phyloP scores from a whole-genome alignment of 2,329 filamentous ascomycete species.

The Sclerotinia nivalis region DNA sequence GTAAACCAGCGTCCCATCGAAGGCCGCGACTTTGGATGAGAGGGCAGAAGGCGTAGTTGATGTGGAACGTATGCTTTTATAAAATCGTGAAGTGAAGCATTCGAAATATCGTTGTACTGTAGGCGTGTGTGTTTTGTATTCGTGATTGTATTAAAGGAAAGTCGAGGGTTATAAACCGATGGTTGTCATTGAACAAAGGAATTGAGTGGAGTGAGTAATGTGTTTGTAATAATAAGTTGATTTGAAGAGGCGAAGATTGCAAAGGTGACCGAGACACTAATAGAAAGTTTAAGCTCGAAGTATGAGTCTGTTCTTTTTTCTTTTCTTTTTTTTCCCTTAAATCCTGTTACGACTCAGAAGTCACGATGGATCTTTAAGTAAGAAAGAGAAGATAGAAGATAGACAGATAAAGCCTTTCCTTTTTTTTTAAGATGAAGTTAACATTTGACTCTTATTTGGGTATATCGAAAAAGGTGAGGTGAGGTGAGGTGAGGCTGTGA shows the following conservation, averaged over 20 bases:
- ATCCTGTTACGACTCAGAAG: slow-evolving; percentile 1
- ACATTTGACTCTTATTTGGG: background rate
- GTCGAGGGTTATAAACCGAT: slow-evolving; percentile 30
- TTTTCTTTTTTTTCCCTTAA: background rate
- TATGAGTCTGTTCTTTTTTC: slow-evolving; percentile 1
- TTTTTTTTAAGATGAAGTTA: background rate
- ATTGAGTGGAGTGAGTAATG: slow-evolving; percentile 37
- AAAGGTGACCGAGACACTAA: slow-evolving; percentile 19
- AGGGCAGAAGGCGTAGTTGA: slow-evolving; percentile 12
- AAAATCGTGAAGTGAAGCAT: background rate
- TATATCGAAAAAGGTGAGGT: background rate
- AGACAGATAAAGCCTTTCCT: background rate
- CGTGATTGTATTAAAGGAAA: slow-evolving; percentile 21
- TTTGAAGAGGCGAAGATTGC: slow-evolving; percentile 28
- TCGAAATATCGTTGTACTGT: slow-evolving; percentile 5
- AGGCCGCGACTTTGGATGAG: slow-evolving; percentile 24
- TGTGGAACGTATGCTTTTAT: slow-evolving; percentile 14
- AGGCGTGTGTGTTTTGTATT: background rate
- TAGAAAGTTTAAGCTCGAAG: slow-evolving; percentile 13
- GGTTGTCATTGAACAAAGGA: slow-evolving; percentile 30
- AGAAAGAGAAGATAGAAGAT: background rate
- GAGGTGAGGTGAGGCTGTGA: background rate
- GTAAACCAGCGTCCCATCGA: slow-evolving; percentile 37
- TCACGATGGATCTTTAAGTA: background rate
- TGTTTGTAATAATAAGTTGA: slow-evolving; percentile 17